Conservation (phyloP, 257 asterid species). For the Datura wrightii region DNA sequence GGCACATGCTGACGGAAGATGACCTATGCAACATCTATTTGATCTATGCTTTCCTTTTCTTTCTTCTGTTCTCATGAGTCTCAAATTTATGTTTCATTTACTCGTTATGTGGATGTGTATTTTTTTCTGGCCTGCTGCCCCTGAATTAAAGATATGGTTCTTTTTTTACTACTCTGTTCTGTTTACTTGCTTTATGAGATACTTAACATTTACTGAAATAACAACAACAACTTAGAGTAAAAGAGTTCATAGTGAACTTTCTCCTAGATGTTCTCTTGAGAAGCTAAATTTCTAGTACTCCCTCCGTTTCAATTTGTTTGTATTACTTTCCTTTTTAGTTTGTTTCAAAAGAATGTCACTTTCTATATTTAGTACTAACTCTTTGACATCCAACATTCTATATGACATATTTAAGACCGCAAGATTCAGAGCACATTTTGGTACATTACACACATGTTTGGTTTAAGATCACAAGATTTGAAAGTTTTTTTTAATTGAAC, state of each 20-base stretch:
- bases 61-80: not conserved
- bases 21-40: slow-evolving; percentile 8
- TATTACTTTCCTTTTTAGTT: no score
- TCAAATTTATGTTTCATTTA: not conserved
- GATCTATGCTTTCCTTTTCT: not conserved
- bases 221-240: not conserved
- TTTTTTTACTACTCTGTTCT: not conserved
- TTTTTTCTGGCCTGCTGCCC: not conserved
- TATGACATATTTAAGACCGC: no score
- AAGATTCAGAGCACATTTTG: no score
- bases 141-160: not conserved
- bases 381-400: no score
- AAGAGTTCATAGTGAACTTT: not conserved
- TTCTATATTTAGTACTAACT: no score
- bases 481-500: no score
- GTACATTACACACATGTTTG: no score
- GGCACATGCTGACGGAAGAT: not conserved
- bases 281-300: not conserved
- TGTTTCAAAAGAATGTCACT: no score
- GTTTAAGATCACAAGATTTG: no score
- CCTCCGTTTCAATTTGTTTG: no score
- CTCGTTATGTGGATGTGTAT: not conserved
- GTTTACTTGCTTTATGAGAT: slow-evolving; percentile 6
- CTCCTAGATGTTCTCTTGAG: not conserved
- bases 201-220: not conserved